These are phyloP conservation scores for Mycena epipterygia DNA, from an alignment of 768 basidiomycete species.

Conservation along the genomic window DNA sequence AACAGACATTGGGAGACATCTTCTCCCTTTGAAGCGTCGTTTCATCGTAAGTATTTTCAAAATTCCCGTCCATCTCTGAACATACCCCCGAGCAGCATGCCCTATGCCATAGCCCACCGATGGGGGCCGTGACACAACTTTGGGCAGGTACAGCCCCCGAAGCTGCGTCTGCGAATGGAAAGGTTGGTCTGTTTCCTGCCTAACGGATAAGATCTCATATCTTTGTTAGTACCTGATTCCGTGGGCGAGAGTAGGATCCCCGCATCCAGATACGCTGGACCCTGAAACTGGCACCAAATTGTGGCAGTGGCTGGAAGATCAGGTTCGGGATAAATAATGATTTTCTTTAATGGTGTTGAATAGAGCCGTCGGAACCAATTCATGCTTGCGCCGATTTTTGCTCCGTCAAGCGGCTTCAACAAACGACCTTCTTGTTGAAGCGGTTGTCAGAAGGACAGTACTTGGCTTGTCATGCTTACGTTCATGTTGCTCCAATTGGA, in stretches of 20 bases:
- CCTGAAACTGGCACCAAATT: background rate
- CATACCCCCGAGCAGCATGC: background rate
- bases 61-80: background rate
- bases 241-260: slow-evolving; percentile 4
- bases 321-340: slow-evolving; percentile 8
- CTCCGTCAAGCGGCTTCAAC: no score
- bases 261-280: background rate
- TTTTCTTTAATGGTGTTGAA: no score
- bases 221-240: slow-evolving; percentile 4
- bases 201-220: background rate
- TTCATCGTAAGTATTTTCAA: background rate
- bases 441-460: no score
- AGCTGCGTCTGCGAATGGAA: slow-evolving; percentile 4
- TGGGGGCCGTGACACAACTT: slow-evolving; percentile 10
- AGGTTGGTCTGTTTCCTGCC: background rate
- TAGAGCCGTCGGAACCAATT: no score
- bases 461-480: no score
- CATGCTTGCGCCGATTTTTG: no score
- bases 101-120: background rate
- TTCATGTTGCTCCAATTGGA: no score
- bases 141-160: slow-evolving; percentile 5
- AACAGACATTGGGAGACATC: slow-evolving; percentile 3
- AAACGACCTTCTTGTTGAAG: no score
- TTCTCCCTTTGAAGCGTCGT: slow-evolving; percentile 4
- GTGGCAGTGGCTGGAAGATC: slow-evolving; percentile 13